Percentiles rank a stretch among this genome's conserved stretches.
Conservation (phyloP, 345 rosid species). For the Hevea brasiliensis region DNA sequence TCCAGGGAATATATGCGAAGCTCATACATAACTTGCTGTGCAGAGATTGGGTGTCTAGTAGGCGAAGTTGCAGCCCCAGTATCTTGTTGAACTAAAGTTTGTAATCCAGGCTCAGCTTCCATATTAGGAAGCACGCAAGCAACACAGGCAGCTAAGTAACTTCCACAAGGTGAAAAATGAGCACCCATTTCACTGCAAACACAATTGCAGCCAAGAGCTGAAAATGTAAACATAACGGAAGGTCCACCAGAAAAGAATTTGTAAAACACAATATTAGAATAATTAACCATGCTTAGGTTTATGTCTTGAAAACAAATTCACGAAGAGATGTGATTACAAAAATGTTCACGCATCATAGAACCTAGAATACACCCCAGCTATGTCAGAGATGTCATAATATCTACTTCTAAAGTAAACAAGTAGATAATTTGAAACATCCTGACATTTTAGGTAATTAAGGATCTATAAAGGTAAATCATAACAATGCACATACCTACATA, state of each 20-base stretch:
- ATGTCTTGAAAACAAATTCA: background rate
- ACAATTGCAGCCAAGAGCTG: constrained; percentile 15
- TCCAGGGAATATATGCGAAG: constrained; percentile 94
- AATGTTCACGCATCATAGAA: background rate
- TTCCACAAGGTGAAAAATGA: constrained; percentile 99
- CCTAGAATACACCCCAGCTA: background rate
- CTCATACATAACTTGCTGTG: constrained; percentile 92
- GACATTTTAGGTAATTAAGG: background rate
- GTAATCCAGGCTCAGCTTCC: constrained; percentile 82
- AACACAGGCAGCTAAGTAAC: constrained; percentile 94
- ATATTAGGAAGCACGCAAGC: constrained; percentile 81
- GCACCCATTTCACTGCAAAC: constrained; percentile 97
- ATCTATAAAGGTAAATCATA: constrained; percentile 1
- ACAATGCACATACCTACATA: constrained; percentile 67
- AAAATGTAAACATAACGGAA: constrained; percentile 15
- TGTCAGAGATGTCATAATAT: background rate
- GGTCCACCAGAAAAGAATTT: background rate
- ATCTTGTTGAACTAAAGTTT: constrained; percentile 60
- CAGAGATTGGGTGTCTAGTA: constrained; percentile 89
- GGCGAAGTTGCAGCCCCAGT: constrained; percentile 83
- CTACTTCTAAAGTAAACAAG: background rate
- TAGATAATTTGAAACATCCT: background rate
- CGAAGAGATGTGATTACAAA: background rate
- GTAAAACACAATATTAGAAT: background rate
- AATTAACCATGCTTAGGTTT: background rate